Percentiles rank a stretch among this genome's conserved stretches.
phyloP scores from a whole-genome alignment of 2,329 filamentous ascomycete species.

The Zasmidium angulare region DNA sequence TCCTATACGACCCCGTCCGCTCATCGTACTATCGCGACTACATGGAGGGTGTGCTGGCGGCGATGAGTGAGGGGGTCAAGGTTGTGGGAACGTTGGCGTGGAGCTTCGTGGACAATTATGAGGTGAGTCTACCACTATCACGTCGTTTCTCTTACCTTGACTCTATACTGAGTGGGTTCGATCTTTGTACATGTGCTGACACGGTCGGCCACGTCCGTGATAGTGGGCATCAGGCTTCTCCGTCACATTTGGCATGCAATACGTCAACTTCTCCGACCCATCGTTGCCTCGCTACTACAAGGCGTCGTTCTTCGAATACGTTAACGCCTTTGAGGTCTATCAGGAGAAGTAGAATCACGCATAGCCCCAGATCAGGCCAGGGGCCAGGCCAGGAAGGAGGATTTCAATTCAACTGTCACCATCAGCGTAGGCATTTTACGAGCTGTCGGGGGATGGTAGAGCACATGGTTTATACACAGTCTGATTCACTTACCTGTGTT shows the following conservation, averaged over 20 bases:
- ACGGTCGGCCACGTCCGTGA: too few species aligned
- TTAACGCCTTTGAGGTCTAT: constrained; percentile 32
- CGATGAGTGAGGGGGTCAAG: constrained; percentile 36
- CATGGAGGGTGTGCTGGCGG: constrained; percentile 34
- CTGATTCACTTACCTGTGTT: too few species aligned
- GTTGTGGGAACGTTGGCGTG: constrained; percentile 37
- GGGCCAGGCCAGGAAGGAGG: background rate
- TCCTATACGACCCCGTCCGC: constrained; percentile 33
- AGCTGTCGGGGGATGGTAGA: too few species aligned
- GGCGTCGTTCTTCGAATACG: constrained; percentile 40
- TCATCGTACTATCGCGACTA: constrained; percentile 35
- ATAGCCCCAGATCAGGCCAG: background rate
- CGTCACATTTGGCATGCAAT: constrained; percentile 39
- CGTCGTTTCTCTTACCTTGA: background rate
- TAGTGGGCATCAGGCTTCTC: constrained; percentile 34
- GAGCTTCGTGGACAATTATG: constrained; percentile 39
- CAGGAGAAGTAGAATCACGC: constrained; percentile 15
- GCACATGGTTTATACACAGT: too few species aligned
- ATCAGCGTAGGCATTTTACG: too few species aligned
- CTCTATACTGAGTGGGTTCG: too few species aligned
- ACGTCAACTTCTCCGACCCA: constrained; percentile 37
- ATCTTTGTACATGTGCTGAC: too few species aligned
- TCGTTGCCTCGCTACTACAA: constrained; percentile 38
- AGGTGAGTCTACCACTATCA: constrained; percentile 17
- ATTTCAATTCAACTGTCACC: too few species aligned